Percentiles rank a stretch among this genome's conserved stretches.
These are phyloP conservation scores for Lachancea thermotolerans DNA, from an alignment of 805 yeast genomes.

Conservation along the genomic window DNA sequence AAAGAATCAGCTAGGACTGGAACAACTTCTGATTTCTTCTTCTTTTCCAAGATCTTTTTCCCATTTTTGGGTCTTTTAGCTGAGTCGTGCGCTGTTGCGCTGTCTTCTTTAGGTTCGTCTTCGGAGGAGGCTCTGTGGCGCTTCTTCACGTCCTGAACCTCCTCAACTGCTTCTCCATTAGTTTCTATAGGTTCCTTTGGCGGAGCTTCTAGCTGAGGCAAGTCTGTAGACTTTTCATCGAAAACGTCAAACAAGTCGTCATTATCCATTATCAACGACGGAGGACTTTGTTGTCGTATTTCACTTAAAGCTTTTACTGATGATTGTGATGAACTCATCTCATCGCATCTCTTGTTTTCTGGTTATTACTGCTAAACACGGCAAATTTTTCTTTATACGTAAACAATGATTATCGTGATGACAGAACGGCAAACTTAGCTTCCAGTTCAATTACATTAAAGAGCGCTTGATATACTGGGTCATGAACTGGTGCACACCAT, in stretches of 20 bases:
- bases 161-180: constrained; percentile 7
- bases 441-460: too few species aligned
- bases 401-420: too few species aligned
- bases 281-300: neutral
- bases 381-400: too few species aligned
- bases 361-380: neutral
- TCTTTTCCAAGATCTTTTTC: constrained; percentile 30
- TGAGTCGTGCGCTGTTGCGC: constrained; percentile 3
- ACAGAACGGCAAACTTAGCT: too few species aligned
- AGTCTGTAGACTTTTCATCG: constrained; percentile 21
- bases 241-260: constrained; percentile 31
- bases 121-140: constrained; percentile 9
- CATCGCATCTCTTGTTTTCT: constrained; percentile 4
- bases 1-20: constrained; percentile 83
- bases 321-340: neutral
- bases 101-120: constrained; percentile 10
- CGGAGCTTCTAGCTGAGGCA: constrained; percentile 8
- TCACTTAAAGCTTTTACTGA: neutral
- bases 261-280: constrained; percentile 12
- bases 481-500: too few species aligned
- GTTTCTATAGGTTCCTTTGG: constrained; percentile 15
- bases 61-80: constrained; percentile 27
- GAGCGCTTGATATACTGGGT: too few species aligned
- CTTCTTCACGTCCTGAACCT: constrained; percentile 12
- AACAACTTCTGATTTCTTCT: constrained; percentile 41